Evolutionary conservation across 257 asterid species (phyloP), one percentile per base, ranked within the genome.

Genomic region (Nicotiana knightiana): DNA sequence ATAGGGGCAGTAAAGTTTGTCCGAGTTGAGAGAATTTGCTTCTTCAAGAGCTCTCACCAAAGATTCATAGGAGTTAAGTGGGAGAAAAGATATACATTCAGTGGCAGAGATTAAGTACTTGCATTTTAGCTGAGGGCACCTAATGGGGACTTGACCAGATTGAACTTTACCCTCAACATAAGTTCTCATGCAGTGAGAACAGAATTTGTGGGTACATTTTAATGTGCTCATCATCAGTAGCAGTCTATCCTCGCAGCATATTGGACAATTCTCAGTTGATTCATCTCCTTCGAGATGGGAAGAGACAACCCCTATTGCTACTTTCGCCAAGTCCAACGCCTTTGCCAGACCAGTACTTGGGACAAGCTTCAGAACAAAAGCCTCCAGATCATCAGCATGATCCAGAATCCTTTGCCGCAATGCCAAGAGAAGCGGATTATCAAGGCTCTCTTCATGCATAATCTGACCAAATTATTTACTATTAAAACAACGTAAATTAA

Each of bases 201-300:
- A 96, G 86, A 93, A 94, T 81, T 82, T 91, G 91, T 96, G 99
- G 81, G 97, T 89, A 79, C 99, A 96, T 84, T 91, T 96, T 62
- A 96, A 77, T 2, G 87, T 87, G 83, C 87, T 90, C 84, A 90
- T 90, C 98, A 94, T 92, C 6, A 91, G 83, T 6, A 92, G 83
- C 43, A 89, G 94, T 91, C 88, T 96, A 87, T 94, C 98, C 77
- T 93, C 91, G 3, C 93, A 88, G 81, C 99, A 96, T 84, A 94
- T 96, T 51, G 98, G 89, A 85, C 99, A 96, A 81, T 54, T 87
- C 86, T 89, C 92, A 2, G 86, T 82, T 46, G 80, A 79, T 79
- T 87, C 84, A 13, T 86, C 89, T 58, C 87, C 94, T 58, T 85
- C 82, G 0, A 63, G 37, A 58, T 90, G 90, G 79, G 82, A 80